These are phyloP conservation scores for Verticillium longisporum DNA, from an alignment of 2,329 filamentous ascomycete genomes.

Conservation along the genomic window DNA sequence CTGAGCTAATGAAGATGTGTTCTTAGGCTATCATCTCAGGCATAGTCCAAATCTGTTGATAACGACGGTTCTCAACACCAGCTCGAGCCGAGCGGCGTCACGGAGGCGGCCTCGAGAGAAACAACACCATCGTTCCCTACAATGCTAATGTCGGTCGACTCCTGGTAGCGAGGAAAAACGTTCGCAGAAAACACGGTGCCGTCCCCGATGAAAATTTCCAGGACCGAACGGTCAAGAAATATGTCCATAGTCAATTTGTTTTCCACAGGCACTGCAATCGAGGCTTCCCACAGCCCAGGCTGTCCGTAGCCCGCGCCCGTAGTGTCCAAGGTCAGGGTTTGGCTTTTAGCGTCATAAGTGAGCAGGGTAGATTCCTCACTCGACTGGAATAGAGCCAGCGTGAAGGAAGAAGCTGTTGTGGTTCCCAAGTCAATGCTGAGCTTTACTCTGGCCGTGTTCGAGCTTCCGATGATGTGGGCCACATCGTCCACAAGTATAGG, in stretches of 20 bases:
- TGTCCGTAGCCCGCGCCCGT: conserved; percentile 20
- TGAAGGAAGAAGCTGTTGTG: conserved; percentile 17
- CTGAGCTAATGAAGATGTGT: neutral
- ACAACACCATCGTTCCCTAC: conserved; percentile 3
- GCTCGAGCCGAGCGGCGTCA: conserved; percentile 13
- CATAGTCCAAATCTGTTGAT: no score
- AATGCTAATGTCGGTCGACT: conserved; percentile 17
- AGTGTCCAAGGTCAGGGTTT: conserved; percentile 20
- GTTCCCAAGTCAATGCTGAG: conserved; percentile 15
- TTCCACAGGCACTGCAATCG: conserved; percentile 9
- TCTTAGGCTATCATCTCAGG: no score
- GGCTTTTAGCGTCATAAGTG: conserved; percentile 12
- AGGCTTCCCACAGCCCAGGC: conserved; percentile 18
- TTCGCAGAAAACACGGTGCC: conserved; percentile 19
- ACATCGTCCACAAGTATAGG: conserved; percentile 9
- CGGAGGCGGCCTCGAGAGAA: conserved; percentile 4
- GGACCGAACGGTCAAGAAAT: conserved; percentile 18
- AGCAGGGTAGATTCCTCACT: conserved; percentile 15
- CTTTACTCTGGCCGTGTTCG: conserved; percentile 16
- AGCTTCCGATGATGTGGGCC: conserved; percentile 11
- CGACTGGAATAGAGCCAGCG: conserved; percentile 16
- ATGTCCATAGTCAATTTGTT: conserved; percentile 19
- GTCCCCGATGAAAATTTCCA: conserved; percentile 21
- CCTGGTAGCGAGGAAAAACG: conserved; percentile 18
- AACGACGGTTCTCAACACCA: conserved; percentile 6